Conservation (phyloP, 345 rosid genomes). For the Alliaria petiolata region DNA sequence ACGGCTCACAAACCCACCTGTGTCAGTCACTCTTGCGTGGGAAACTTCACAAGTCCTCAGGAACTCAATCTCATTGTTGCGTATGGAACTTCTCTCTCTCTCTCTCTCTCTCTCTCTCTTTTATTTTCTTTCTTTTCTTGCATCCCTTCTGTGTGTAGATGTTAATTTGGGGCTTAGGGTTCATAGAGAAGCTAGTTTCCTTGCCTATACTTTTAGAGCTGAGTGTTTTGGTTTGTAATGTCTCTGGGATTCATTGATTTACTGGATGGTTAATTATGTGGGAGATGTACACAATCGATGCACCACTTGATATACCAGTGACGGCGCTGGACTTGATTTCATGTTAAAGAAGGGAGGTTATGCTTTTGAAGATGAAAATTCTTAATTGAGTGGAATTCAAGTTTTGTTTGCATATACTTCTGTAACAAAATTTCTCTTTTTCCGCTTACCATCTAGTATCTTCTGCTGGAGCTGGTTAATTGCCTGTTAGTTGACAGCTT, state of each 20-base stretch:
- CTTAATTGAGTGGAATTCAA: neutral
- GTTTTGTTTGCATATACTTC: neutral
- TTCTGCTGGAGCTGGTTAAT: no score
- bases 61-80: constrained; percentile 93
- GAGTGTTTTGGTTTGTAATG: neutral
- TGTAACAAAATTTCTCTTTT: neutral
- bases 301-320: neutral
- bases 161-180: constrained; percentile 2
- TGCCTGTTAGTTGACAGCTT: neutral
- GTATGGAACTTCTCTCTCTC: constrained; percentile 32
- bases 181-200: neutral
- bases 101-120: neutral
- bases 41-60: constrained; percentile 89
- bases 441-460: no score
- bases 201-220: neutral
- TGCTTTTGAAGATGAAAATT: neutral
- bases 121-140: neutral
- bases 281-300: neutral
- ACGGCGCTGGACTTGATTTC: neutral
- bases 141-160: neutral
- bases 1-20: constrained; percentile 65
- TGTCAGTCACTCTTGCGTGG: constrained; percentile 92
- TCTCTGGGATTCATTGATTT: neutral
- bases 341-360: neutral
- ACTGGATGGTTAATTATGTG: neutral